Evolutionary conservation across 2,329 filamentous ascomycete genomes (phyloP), one percentile per base, ranked within the genome.

Genomic region (Aspergillus aculeatus): DNA sequence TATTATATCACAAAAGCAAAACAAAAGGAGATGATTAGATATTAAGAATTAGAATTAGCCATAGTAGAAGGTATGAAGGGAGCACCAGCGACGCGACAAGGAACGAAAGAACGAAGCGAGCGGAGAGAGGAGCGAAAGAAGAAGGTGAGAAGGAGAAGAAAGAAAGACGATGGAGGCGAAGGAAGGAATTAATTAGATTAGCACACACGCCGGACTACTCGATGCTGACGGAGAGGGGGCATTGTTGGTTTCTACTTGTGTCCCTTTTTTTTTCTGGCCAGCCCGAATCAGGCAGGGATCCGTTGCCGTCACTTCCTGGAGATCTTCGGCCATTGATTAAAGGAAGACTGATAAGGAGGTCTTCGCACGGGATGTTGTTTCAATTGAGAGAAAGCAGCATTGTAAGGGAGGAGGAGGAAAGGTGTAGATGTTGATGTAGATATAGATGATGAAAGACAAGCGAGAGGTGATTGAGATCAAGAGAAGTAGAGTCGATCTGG

Each of bases 211-310:
- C 23, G 23, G 23, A 23, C 49, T 54, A 44, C 32, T n/a, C 52
- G 41, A 57, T 23, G 31, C 32, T 26, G 35, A 32, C 19, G 26
- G 24, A 38, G 35, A 54, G 41, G 49, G 23, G 47, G 26, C 51
- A 60, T 54, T 44, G 38, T 41, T 38, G 53, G 32, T 14, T 53
- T 50, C 47, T 29, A 51, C 24, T 19, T 38, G 16, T 32, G 12
- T 50, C 29, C 26, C 24, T 51, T 35, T 50, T 49, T 54, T 26
- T 57, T 53, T 31, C 51, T 50, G 26, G 41, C 54, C 54, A 58
- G 26, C 12, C 62, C 60, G 47, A 57, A 64, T 55, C 29, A 35
- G 60, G 62, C 50, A 64, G 55, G 49, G 62, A 64, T 64, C 62
- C 32, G 62, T 60, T 26, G 35, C 55, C 19, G 48, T 57, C 55